Evolutionary conservation across 2,329 filamentous ascomycete species (phyloP).

Genomic region (Aspergillus pseudoterreus): DNA sequence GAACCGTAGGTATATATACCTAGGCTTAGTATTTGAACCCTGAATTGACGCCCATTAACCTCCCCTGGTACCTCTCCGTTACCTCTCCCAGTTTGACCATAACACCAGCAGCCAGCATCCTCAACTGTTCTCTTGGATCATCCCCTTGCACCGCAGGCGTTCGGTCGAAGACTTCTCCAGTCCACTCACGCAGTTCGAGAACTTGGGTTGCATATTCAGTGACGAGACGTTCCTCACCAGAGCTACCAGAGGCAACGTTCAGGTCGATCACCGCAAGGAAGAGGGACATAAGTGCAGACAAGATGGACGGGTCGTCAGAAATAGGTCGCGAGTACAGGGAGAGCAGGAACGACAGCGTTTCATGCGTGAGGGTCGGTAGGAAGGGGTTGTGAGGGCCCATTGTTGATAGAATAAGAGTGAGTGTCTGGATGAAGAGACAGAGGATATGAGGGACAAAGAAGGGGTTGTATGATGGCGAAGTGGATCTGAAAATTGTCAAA

Average conservation of each 20-base stretch:
- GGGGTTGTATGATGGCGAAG: slow-evolving; percentile 50
- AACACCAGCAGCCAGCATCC: slow-evolving; percentile 68
- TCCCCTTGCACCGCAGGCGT: slow-evolving; percentile 50
- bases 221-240: slow-evolving; percentile 65
- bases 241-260: slow-evolving; percentile 52
- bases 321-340: slow-evolving; percentile 54
- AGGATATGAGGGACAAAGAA: slow-evolving; percentile 73
- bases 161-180: slow-evolving; percentile 67
- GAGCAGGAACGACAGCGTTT: slow-evolving; percentile 81
- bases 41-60: slow-evolving; percentile 68
- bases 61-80: slow-evolving; percentile 73
- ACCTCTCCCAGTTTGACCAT: slow-evolving; percentile 79
- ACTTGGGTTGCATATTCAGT: slow-evolving; percentile 71
- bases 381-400: slow-evolving; percentile 73
- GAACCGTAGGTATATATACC: not conserved
- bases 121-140: slow-evolving; percentile 35
- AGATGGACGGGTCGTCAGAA: slow-evolving; percentile 61
- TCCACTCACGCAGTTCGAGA: slow-evolving; percentile 86
- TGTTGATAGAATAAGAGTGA: slow-evolving; percentile 77
- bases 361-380: slow-evolving; percentile 74
- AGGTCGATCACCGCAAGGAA: slow-evolving; percentile 78
- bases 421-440: slow-evolving; percentile 76
- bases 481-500: slow-evolving; percentile 25
- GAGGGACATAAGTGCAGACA: slow-evolving; percentile 72
- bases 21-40: slow-evolving; percentile 38